phyloP scores from a whole-genome alignment of 768 basidiomycete species.

The Suillus variegatus region DNA sequence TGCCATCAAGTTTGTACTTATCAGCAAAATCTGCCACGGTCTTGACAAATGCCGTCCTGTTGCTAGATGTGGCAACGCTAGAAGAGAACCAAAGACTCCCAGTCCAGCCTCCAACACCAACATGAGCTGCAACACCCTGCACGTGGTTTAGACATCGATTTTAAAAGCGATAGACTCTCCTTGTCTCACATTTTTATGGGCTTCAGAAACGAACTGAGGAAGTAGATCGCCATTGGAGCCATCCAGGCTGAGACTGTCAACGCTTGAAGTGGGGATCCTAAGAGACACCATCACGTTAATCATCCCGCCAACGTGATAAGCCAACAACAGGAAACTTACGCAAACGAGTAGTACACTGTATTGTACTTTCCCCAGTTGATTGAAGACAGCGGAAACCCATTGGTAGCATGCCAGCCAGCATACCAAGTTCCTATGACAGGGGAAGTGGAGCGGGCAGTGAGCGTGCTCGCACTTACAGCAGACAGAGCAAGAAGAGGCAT shows the following conservation, averaged over 20 bases:
- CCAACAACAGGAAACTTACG: conserved; percentile 35
- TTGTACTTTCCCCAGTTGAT: conserved; percentile 54
- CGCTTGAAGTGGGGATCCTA: conserved; percentile 8
- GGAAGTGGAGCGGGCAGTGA: not conserved
- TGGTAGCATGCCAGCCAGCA: conserved; percentile 32
- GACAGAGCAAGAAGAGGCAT: not conserved
- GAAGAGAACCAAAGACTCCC: conserved; percentile 58
- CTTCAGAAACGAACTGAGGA: conserved; percentile 8
- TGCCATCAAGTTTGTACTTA: conserved; percentile 53
- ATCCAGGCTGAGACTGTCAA: not conserved
- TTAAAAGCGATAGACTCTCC: not conserved
- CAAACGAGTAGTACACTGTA: conserved; percentile 60
- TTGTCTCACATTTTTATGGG: conserved; percentile 5
- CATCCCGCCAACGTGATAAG: not conserved
- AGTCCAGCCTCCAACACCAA: conserved; percentile 63
- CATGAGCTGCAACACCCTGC: conserved; percentile 52
- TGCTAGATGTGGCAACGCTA: conserved; percentile 46
- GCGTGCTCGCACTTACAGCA: not conserved
- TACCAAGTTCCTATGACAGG: conserved; percentile 45
- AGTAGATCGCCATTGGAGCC: conserved; percentile 4
- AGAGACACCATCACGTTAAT: not conserved
- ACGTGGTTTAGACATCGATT: not conserved
- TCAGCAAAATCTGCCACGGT: conserved; percentile 47
- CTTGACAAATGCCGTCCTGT: conserved; percentile 56
- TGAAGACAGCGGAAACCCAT: conserved; percentile 42